Evolutionary conservation across 345 rosid genomes (phyloP).

Genomic region (Mangifera indica): DNA sequence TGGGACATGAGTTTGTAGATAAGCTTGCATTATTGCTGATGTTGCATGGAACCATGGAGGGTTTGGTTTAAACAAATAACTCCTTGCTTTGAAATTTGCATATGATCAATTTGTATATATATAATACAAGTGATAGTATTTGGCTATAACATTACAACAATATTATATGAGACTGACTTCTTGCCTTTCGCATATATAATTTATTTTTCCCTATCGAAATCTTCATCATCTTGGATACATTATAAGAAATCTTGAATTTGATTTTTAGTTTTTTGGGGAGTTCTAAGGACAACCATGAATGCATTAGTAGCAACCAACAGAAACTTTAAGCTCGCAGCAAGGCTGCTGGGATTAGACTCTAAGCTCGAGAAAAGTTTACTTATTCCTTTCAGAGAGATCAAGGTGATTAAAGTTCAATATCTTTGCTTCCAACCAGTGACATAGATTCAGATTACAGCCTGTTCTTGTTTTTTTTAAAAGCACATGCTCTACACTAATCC

Average conservation of each 20-base stretch:
- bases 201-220: background rate
- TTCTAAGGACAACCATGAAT: conserved; percentile 57
- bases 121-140: conserved; percentile 3
- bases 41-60: background rate
- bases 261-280: conserved; percentile 12
- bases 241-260: conserved; percentile 4
- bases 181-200: background rate
- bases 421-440: background rate
- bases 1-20: background rate
- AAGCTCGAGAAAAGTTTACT: conserved; percentile 93
- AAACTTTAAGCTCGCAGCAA: conserved; percentile 84
- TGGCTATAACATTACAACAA: background rate
- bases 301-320: conserved; percentile 96
- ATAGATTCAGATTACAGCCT: background rate
- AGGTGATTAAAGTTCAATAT: conserved; percentile 41
- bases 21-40: background rate
- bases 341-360: conserved; percentile 91
- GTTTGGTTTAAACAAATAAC: background rate
- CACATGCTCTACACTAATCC: background rate
- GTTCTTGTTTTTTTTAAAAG: background rate
- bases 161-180: background rate
- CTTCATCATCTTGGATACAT: conserved; percentile 13
- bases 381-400: conserved; percentile 95
- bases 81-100: background rate
- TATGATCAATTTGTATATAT: background rate